Base-by-base conservation (phyloP, 805 yeast genomes). In the Schizosaccharomyces pombe region DNA sequence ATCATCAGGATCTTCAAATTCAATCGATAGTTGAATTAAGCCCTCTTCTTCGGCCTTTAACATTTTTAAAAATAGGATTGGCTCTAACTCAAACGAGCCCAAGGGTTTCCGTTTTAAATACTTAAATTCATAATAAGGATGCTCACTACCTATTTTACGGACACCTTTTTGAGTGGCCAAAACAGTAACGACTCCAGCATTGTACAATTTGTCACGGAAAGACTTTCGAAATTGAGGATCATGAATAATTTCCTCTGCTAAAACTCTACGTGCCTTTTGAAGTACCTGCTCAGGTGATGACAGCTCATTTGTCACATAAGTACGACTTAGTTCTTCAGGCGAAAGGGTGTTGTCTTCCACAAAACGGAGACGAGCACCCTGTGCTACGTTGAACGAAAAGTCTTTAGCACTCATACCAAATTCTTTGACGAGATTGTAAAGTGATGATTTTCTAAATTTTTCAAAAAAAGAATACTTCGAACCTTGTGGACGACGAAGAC, bases 31-130 rank as follows among this genome's bases (percentile, higher is more conserved):
- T 53, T 72, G 76, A 51, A 84, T 73, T 56, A 83, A 74, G 32
- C 94, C 93, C 58, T 77, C 72, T 4, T 78, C 66, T 64, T 91
- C 98, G 1, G 97, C 98, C 62, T 82, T 87, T 53, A 87, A 68
- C 94, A 91, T 91, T 62, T 93, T 76, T 62, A 91, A 70, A 60
- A 82, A 85, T 43, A 82, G 69, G 60, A 85, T 94, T 1, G 98
- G 97, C 55, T 77, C 72, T 39, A 70, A 70, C 5, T 76, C 73
- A 62, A 91, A 76, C 56, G 85, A 85, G n/a, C 75, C 74, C 14
- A 87, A 79, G 1, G 83, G 73, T 63, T 91, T 75, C 66, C 85
- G 83, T 56, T 78, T 74, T 24, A 95, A 93, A 67, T 91, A 91
- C 64, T 91, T 91, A 68, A 91, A 80, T 62, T 85, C 94, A 57